A percentile compares a stretch with the other conserved stretches of the same genome.
These are phyloP conservation scores for Chaetoceros muelleri DNA, from an alignment of 108 stramenopile species.

Conservation along the genomic window DNA sequence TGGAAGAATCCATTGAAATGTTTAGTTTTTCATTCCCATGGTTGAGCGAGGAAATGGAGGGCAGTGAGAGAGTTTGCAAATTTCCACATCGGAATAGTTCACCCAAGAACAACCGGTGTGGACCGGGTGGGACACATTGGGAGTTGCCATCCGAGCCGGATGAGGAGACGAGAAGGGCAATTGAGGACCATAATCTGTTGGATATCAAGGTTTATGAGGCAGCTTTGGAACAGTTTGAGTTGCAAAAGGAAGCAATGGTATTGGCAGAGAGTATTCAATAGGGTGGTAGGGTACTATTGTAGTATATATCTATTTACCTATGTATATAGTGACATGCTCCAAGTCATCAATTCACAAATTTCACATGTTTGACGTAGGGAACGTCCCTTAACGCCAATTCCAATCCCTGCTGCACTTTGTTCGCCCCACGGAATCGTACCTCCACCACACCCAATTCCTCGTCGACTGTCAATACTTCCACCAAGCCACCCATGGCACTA, in stretches of 20 bases:
- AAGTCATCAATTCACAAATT: constrained; percentile 35
- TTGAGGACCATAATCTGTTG: constrained; percentile 46
- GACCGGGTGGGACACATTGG: constrained; percentile 34
- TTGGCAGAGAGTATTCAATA: no score
- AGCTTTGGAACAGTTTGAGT: constrained; percentile 43
- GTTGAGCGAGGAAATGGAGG: constrained; percentile 23
- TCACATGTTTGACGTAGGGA: constrained; percentile 55
- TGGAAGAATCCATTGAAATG: constrained; percentile 29
- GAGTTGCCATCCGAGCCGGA: constrained; percentile 47
- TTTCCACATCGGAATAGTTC: constrained; percentile 44
- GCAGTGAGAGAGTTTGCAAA: constrained; percentile 16
- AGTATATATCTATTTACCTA: no score
- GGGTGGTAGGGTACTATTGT: no score
- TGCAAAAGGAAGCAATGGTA: constrained; percentile 39
- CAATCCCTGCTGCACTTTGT: constrained; percentile 61
- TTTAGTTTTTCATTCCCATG: constrained; percentile 57
- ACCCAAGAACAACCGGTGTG: constrained; percentile 45
- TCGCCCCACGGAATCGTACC: constrained; percentile 59
- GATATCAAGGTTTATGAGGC: constrained; percentile 63
- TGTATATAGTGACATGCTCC: no score
- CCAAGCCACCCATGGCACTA: constrained; percentile 72
- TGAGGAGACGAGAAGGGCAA: constrained; percentile 38
- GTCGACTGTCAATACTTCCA: constrained; percentile 53
- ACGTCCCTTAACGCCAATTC: constrained; percentile 76
- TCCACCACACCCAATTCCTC: constrained; percentile 54